phyloP scores from a whole-genome alignment of 768 basidiomycete genomes.

The Guyanaporus albipodus region DNA sequence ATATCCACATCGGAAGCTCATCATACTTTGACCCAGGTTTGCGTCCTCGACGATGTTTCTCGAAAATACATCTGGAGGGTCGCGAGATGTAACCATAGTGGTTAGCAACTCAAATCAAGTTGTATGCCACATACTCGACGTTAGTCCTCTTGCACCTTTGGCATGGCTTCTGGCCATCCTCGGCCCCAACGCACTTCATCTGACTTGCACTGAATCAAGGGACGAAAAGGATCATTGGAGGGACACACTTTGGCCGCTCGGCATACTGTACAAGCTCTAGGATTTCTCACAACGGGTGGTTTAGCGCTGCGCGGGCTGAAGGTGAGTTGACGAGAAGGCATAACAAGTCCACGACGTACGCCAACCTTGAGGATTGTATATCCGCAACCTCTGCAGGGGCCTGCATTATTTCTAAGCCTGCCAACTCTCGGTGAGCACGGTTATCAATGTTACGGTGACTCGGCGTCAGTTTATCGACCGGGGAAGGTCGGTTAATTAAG shows the following conservation, averaged over 20 bases:
- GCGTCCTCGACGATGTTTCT: constrained; percentile 84
- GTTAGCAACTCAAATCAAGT: not conserved
- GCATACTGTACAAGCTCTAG: constrained; percentile 78
- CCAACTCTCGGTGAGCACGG: constrained; percentile 24
- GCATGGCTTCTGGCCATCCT: constrained; percentile 76
- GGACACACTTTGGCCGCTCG: constrained; percentile 69
- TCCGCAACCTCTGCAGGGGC: constrained; percentile 25
- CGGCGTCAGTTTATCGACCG: constrained; percentile 40
- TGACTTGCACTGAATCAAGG: constrained; percentile 30
- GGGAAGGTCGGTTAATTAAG: constrained; percentile 40
- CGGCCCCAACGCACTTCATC: constrained; percentile 92
- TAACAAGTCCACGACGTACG: constrained; percentile 16
- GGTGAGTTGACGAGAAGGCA: constrained; percentile 10
- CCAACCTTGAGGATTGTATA: constrained; percentile 29
- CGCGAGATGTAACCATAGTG: constrained; percentile 14
- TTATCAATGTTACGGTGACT: constrained; percentile 39
- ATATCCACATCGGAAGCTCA: constrained; percentile 2
- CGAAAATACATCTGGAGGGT: constrained; percentile 66
- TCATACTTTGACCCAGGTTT: constrained; percentile 87
- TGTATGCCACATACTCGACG: constrained; percentile 51
- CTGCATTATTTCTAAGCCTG: constrained; percentile 26
- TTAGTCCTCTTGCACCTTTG: constrained; percentile 82
- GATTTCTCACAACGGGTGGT: constrained; percentile 44
- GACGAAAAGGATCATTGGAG: constrained; percentile 13
- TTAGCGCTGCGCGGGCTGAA: constrained; percentile 33